Conservation (phyloP, 768 basidiomycete species). For the Dictyophora rubrovolvata region DNA sequence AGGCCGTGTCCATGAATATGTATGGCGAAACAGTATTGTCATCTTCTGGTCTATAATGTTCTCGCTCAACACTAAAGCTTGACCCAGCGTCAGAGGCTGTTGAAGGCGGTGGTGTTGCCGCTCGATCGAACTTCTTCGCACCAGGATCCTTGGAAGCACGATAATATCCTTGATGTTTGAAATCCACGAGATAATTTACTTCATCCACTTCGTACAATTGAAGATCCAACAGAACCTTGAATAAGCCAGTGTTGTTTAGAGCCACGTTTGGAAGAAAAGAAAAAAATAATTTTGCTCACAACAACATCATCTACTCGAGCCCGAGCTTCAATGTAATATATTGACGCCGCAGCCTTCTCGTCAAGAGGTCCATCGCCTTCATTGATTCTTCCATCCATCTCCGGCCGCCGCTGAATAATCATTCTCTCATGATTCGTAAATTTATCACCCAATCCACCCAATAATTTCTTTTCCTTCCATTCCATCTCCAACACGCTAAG, state of each 20-base stretch:
- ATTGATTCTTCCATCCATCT: slow-evolving; percentile 45
- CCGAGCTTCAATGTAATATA: slow-evolving; percentile 92
- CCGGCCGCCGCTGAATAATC: slow-evolving; percentile 51
- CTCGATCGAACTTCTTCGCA: slow-evolving; percentile 67
- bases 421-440: slow-evolving; percentile 23
- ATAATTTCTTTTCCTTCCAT: slow-evolving; percentile 84
- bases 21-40: slow-evolving; percentile 80
- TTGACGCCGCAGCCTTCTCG: slow-evolving; percentile 54
- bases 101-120: slow-evolving; percentile 11
- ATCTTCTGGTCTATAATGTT: slow-evolving; percentile 18
- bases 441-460: slow-evolving; percentile 60
- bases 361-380: slow-evolving; percentile 34
- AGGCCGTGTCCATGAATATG: slow-evolving; percentile 94
- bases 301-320: slow-evolving; percentile 86
- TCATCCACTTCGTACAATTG: slow-evolving; percentile 95
- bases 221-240: slow-evolving; percentile 89
- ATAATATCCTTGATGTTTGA: slow-evolving; percentile 95
- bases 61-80: slow-evolving; percentile 11
- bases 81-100: slow-evolving; percentile 8
- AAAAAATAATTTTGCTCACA: slow-evolving; percentile 37
- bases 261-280: not conserved
- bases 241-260: not conserved
- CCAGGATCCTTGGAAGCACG: slow-evolving; percentile 56
- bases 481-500: slow-evolving; percentile 88
- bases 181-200: slow-evolving; percentile 95